These are phyloP conservation scores for Fistulifera solaris DNA, from an alignment of 108 stramenopile species.

Conservation along the genomic window DNA sequence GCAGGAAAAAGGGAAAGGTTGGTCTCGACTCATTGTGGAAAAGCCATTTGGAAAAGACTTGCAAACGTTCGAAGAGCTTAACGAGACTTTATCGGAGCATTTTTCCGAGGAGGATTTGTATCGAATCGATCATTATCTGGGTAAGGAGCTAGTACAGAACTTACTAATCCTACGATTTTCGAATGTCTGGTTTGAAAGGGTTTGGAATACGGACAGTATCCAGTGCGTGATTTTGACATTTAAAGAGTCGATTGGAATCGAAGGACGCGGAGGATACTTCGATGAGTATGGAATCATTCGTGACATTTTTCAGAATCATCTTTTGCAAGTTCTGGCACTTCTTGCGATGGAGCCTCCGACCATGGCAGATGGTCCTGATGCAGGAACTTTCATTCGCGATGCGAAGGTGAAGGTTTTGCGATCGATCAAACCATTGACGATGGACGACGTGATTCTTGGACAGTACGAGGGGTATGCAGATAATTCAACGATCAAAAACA, in stretches of 20 bases:
- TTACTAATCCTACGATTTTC: slow-evolving; percentile 84
- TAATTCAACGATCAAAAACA: slow-evolving; percentile 83
- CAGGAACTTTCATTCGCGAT: slow-evolving; percentile 83
- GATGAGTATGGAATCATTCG: slow-evolving; percentile 87
- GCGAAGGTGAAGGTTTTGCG: slow-evolving; percentile 91
- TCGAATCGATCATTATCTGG: slow-evolving; percentile 98
- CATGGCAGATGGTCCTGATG: slow-evolving; percentile 46
- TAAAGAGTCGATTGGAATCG: slow-evolving; percentile 81
- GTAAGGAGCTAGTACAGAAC: slow-evolving; percentile 99
- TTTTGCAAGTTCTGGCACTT: slow-evolving; percentile 85
- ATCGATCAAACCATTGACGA: slow-evolving; percentile 55
- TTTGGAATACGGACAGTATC: slow-evolving; percentile 73
- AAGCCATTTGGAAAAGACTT: slow-evolving; percentile 97
- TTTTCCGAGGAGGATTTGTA: slow-evolving; percentile 86
- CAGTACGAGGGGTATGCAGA: slow-evolving; percentile 92
- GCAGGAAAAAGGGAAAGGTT: slow-evolving; percentile 64
- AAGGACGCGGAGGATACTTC: slow-evolving; percentile 83
- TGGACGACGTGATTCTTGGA: slow-evolving; percentile 86
- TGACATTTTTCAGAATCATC: slow-evolving; percentile 87
- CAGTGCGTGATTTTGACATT: slow-evolving; percentile 74
- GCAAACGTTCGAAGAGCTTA: slow-evolving; percentile 70
- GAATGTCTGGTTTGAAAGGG: slow-evolving; percentile 86
- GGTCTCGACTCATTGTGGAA: slow-evolving; percentile 90
- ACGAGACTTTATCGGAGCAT: slow-evolving; percentile 39
- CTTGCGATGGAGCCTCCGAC: slow-evolving; percentile 81